These are phyloP conservation scores for Nakataea oryzae DNA, from an alignment of 2,329 filamentous ascomycete genomes.

Conservation along the genomic window DNA sequence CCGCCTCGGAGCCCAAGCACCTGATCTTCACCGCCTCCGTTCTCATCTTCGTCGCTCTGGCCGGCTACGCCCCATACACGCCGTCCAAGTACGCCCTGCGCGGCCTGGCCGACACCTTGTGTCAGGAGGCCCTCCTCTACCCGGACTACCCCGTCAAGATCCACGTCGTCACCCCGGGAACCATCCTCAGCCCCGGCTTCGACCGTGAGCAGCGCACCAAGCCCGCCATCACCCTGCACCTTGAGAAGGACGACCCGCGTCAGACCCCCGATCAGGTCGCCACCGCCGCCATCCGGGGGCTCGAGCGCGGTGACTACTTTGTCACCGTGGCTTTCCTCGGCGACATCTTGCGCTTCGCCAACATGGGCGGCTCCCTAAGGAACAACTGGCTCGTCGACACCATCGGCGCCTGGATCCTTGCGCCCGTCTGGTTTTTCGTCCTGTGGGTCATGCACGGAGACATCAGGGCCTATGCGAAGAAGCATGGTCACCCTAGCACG, in stretches of 20 bases:
- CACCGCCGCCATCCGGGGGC: constrained; percentile 51
- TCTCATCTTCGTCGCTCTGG: constrained; percentile 63
- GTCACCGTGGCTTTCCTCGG: constrained; percentile 69
- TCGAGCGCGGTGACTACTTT: constrained; percentile 74
- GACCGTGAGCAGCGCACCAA: constrained; percentile 70
- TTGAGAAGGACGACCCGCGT: constrained; percentile 75
- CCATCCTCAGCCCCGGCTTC: constrained; percentile 67
- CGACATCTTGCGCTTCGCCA: constrained; percentile 55
- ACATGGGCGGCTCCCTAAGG: constrained; percentile 42
- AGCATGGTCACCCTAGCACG: constrained; percentile 46
- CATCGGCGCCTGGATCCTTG: constrained; percentile 40
- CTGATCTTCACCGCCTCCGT: constrained; percentile 81
- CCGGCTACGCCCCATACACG: constrained; percentile 76
- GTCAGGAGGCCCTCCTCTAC: constrained; percentile 79
- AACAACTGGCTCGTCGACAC: constrained; percentile 53
- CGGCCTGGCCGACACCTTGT: constrained; percentile 70
- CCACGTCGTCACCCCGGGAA: constrained; percentile 75
- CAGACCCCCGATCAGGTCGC: constrained; percentile 76
- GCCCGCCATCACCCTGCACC: constrained; percentile 63
- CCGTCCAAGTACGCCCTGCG: constrained; percentile 80
- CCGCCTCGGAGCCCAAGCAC: constrained; percentile 51
- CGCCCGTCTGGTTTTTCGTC: constrained; percentile 48
- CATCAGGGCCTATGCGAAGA: constrained; percentile 44
- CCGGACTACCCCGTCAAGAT: constrained; percentile 61
- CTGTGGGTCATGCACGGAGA: constrained; percentile 45